Evolutionary conservation across 2,329 filamentous ascomycete species (phyloP), one percentile per base, ranked within the genome.

Genomic region (Exophiala sideris): DNA sequence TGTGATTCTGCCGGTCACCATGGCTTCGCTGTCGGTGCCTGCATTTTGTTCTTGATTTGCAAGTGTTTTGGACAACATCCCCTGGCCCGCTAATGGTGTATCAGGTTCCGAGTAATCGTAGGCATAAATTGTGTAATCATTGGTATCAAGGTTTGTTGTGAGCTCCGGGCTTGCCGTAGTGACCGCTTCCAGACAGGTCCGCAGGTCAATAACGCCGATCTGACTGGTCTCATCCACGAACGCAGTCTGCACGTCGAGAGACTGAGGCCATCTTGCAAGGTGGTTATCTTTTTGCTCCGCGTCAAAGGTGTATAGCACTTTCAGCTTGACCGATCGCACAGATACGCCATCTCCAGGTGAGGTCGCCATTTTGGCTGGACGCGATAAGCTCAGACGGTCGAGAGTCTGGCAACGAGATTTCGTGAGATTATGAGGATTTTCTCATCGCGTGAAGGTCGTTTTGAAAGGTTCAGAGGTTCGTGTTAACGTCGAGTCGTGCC

Each of bases 41-140:
- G 58, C 58, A 47, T 65, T 74, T 72, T 33, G 82, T 79, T 11
- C 77, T 78, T 50, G 79, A 66, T n/a, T 78, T 77, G 81, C 80
- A 42, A 97, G 78, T 18, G 86, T 84, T 81, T 88, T 87, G 35
- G 94, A 97, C 16, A 99, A 78, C 85, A 97, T 89, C 49, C 95
- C 94, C 71, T 99, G 92, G 18, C 94, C 94, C 20, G 96, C 92
- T 52, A 97, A 79, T 49, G 95, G 94, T 14, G 86, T 89, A 67
- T 96, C 91, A 60, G 89, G 88, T 73, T 99, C 94, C 10, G 94
- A 96, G 71, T 92, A 97, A 71, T 99, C 94, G 75, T 90, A 89
- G 29, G 92, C 91, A 72, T 99, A 99, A 52, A 99, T 85, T n/a
- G 91, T 94, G 73, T 94, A 99, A 73, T 99, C 91, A 71, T 82